Evolutionary conservation across 2,329 filamentous ascomycete genomes (phyloP).

Genomic region (Stemphylium vesicarium): DNA sequence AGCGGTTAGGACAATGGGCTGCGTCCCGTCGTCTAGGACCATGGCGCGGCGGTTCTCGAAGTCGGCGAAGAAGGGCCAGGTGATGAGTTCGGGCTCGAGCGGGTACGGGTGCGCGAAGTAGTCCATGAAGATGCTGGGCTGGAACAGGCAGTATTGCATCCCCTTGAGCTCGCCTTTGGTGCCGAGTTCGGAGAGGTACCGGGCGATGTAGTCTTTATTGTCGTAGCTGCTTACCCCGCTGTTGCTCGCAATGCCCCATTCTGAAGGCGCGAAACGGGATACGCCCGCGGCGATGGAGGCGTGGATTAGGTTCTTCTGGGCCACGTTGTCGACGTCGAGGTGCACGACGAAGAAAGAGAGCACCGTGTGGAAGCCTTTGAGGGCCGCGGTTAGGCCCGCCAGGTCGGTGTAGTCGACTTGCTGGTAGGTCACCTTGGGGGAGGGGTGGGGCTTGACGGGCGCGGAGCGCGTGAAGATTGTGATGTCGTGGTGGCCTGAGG

Average conservation of each 20-base stretch:
- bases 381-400: constrained; percentile 43
- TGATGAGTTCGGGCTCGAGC: constrained; percentile 54
- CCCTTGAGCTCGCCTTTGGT: constrained; percentile 56
- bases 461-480: constrained; percentile 56
- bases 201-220: constrained; percentile 58
- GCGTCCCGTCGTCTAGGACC: constrained; percentile 34
- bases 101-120: constrained; percentile 61
- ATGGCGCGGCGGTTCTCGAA: constrained; percentile 37
- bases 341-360: constrained; percentile 52
- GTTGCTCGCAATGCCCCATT: constrained; percentile 39
- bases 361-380: constrained; percentile 58
- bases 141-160: constrained; percentile 64
- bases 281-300: constrained; percentile 41
- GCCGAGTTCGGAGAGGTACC: constrained; percentile 59
- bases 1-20: constrained; percentile 36
- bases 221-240: constrained; percentile 56
- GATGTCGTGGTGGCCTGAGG: constrained; percentile 60
- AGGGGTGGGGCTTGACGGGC: constrained; percentile 9
- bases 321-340: constrained; percentile 28
- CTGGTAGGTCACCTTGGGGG: constrained; percentile 49
- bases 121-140: constrained; percentile 62
- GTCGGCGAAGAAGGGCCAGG: constrained; percentile 45
- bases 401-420: constrained; percentile 56
- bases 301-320: constrained; percentile 42
- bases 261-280: constrained; percentile 38